phyloP scores from a whole-genome alignment of 345 rosid genomes.

The Salix purpurea region DNA sequence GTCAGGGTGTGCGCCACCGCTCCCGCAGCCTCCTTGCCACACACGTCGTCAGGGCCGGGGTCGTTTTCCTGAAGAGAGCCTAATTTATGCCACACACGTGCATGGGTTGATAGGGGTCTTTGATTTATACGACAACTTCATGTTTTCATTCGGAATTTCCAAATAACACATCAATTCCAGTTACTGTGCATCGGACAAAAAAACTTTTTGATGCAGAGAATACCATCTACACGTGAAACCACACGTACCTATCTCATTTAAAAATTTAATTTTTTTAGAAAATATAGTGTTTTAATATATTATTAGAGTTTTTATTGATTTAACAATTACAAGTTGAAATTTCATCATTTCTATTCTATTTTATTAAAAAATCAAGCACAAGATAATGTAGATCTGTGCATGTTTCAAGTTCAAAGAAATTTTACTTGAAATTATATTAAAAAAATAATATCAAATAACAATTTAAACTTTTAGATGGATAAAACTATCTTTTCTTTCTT shows the following conservation, averaged over 20 bases:
- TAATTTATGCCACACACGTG: slow-evolving; percentile 24
- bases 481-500: too few species aligned
- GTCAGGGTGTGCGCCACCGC: not conserved
- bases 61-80: not conserved
- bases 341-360: fast-evolving
- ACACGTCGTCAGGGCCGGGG: not conserved
- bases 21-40: not conserved
- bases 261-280: too few species aligned
- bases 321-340: fast-evolving
- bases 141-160: not conserved
- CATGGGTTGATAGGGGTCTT: slow-evolving; percentile 5
- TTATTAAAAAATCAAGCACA: too few species aligned
- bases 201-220: too few species aligned
- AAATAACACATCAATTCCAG: not conserved
- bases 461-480: too few species aligned
- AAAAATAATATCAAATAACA: too few species aligned
- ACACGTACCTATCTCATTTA: too few species aligned
- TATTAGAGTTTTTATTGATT: too few species aligned
- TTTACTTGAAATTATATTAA: too few species aligned
- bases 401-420: too few species aligned
- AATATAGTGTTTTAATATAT: too few species aligned
- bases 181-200: not conserved
- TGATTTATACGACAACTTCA: not conserved
- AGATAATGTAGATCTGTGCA: fast-evolving
- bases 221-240: too few species aligned